A percentile compares a stretch with the other conserved stretches of the same genome.
phyloP scores from a whole-genome alignment of 1,139 yeast species.

The Ogataea hybrid region DNA sequence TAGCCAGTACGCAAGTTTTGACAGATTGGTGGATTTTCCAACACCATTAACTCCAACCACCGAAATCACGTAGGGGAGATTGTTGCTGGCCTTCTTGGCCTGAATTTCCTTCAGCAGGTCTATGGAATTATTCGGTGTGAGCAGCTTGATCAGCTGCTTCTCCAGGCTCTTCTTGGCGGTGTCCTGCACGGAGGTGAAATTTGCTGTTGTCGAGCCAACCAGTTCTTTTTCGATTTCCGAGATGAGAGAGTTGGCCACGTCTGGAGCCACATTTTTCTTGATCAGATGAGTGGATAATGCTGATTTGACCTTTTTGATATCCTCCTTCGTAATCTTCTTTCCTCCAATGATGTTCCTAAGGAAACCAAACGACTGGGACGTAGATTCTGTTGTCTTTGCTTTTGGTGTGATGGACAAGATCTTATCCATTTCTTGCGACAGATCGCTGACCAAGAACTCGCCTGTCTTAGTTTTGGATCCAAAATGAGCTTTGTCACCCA shows the following conservation, averaged over 20 bases:
- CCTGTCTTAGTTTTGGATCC: conserved; percentile 48
- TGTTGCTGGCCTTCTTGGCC: conserved; percentile 37
- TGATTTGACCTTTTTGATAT: too few species aligned
- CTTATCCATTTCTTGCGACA: conserved; percentile 44
- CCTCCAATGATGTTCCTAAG: conserved; percentile 60
- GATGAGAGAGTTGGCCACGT: conserved; percentile 56
- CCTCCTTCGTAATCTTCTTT: conserved; percentile 49
- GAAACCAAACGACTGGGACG: conserved; percentile 47
- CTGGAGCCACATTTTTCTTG: conserved; percentile 52
- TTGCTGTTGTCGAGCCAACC: conserved; percentile 63
- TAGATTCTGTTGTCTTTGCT: conserved; percentile 13
- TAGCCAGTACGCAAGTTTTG: conserved; percentile 94
- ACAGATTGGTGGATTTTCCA: conserved; percentile 93
- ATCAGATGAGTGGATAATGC: conserved; percentile 48
- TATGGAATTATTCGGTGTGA: conserved; percentile 91
- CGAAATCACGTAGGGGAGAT: conserved; percentile 84
- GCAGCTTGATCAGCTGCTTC: conserved; percentile 73
- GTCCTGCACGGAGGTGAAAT: conserved; percentile 60
- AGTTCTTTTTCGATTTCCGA: conserved; percentile 57
- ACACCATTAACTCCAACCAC: conserved; percentile 99
- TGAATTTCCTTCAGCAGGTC: conserved; percentile 85
- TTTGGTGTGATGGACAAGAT: conserved; percentile 32
- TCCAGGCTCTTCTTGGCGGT: conserved; percentile 67
- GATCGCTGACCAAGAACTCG: conserved; percentile 48
- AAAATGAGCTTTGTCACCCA: conserved; percentile 39